Evolutionary conservation across 805 yeast species (phyloP).

Genomic region (Aciculoconidium aculeatum): DNA sequence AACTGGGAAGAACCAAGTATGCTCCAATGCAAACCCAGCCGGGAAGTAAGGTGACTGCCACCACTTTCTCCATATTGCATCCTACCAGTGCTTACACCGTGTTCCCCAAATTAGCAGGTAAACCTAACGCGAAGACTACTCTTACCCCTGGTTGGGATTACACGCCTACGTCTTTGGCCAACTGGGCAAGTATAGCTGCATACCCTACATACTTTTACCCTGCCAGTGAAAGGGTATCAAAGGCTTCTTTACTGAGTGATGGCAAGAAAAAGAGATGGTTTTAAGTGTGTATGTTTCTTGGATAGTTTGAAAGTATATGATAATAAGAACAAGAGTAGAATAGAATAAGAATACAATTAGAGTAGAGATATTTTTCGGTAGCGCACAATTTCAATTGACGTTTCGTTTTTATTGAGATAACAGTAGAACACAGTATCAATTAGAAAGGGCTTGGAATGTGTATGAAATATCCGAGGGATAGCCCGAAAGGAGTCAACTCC

Average conservation of each 20-base stretch:
- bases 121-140: constrained; percentile 55
- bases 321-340: too few relatives aligned
- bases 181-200: constrained; percentile 68
- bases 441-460: too few relatives aligned
- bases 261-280: constrained; percentile 27
- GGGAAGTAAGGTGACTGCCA: constrained; percentile 57
- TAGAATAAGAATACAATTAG: too few relatives aligned
- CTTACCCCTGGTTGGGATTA: constrained; percentile 83
- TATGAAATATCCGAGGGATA: too few relatives aligned
- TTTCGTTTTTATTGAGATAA: too few relatives aligned
- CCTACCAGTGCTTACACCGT: constrained; percentile 61
- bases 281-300: too few relatives aligned
- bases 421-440: too few relatives aligned
- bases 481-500: too few relatives aligned
- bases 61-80: constrained; percentile 59
- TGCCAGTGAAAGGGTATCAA: constrained; percentile 47
- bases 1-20: constrained; percentile 70
- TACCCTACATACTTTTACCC: constrained; percentile 61
- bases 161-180: constrained; percentile 53
- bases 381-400: too few relatives aligned
- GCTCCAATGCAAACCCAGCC: constrained; percentile 97
- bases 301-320: too few relatives aligned
- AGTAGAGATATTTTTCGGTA: too few relatives aligned
- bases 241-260: constrained; percentile 31
- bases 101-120: constrained; percentile 40